Evolutionary conservation across 352 stramenopile species (phyloP), one percentile per base, ranked within the genome.

Genomic region (Phytophthora agathidicida): DNA sequence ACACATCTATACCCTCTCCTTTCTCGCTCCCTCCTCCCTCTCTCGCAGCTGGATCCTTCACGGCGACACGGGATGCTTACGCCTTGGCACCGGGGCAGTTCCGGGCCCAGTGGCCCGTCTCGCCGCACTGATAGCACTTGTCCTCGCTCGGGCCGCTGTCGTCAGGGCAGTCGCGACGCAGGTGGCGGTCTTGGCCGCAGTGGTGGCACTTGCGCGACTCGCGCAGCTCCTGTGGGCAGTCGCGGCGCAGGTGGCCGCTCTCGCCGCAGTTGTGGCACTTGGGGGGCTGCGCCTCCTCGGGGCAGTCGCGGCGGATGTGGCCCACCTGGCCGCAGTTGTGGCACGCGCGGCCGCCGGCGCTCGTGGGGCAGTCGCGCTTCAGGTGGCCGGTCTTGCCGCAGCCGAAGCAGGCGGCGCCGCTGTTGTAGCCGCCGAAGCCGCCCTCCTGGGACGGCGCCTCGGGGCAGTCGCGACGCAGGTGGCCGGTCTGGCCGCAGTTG

Each of bases 51-150:
- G 19, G 45, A 68, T 68, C 47, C 42, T 61, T 56, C 47, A 64
- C 41, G 35, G 35, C 53, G 41, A 41, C 28, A n/a, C n/a, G n/a
- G 27, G 24, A 13, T 65, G 38, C 44, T 73, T 89, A 91, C 7
- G 60, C 81, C 56, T 71, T 77, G 45, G 73, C 52, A 35, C 64
- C 63, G 30, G 80, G 75, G 79, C 85, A 94, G 71, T 92, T 88
- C 28, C 85, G 85, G 5, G 85, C 85, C 80, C 78, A 94, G 75
- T 93, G 83, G 43, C 80, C 83, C 5, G 69, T 76, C 56, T 89
- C 78, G 36, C 82, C 82, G 65, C 83, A 92, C 64, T 92, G 83
- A 68, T 89, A 92, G 78, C 83, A 92, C 75, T 92, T 92, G 75
- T 92, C 83, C 38, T 76, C 69, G 38, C 45, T 77, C 62, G 67